Conservation (phyloP, 306 rosid species). For the Alnus rubra region DNA sequence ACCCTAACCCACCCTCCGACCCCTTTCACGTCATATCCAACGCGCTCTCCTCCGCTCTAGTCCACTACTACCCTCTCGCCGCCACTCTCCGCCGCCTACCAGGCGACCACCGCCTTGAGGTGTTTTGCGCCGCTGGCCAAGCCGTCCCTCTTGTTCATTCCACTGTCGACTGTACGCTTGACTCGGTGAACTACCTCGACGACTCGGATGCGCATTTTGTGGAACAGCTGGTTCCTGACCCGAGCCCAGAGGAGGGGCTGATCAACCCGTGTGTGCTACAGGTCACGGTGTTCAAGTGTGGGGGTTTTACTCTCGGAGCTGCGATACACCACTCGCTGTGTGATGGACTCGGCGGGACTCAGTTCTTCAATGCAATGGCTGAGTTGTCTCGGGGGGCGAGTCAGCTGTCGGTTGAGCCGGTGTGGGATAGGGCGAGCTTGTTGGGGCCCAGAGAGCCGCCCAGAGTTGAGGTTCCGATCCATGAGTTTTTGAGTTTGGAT, state of each 20-base stretch:
- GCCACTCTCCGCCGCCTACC: constrained; percentile 49
- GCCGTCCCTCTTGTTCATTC: constrained; percentile 63
- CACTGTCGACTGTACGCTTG: constrained; percentile 52
- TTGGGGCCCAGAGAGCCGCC: constrained; percentile 58
- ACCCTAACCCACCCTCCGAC: constrained; percentile 15
- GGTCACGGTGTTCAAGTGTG: constrained; percentile 67
- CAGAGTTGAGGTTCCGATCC: constrained; percentile 40
- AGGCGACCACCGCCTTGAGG: constrained; percentile 46
- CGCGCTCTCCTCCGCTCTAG: constrained; percentile 61
- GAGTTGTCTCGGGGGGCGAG: constrained; percentile 73
- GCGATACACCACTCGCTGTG: constrained; percentile 68
- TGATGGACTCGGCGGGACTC: constrained; percentile 77
- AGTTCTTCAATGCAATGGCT: constrained; percentile 68
- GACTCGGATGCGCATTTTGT: constrained; percentile 42
- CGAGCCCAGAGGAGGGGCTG: constrained; percentile 44
- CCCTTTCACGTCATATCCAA: constrained; percentile 59
- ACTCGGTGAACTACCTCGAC: constrained; percentile 51
- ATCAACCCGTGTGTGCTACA: constrained; percentile 64
- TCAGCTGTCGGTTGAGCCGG: constrained; percentile 35
- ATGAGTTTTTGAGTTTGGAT: constrained; percentile 55
- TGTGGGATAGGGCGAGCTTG: constrained; percentile 56
- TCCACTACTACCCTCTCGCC: constrained; percentile 74
- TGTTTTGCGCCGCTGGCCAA: constrained; percentile 52
- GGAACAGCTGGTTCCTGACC: constrained; percentile 71
- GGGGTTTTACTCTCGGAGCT: constrained; percentile 77